Percentiles rank a stretch among this genome's conserved stretches.
Conservation (phyloP, 345 rosid species). For the Punica granatum region DNA sequence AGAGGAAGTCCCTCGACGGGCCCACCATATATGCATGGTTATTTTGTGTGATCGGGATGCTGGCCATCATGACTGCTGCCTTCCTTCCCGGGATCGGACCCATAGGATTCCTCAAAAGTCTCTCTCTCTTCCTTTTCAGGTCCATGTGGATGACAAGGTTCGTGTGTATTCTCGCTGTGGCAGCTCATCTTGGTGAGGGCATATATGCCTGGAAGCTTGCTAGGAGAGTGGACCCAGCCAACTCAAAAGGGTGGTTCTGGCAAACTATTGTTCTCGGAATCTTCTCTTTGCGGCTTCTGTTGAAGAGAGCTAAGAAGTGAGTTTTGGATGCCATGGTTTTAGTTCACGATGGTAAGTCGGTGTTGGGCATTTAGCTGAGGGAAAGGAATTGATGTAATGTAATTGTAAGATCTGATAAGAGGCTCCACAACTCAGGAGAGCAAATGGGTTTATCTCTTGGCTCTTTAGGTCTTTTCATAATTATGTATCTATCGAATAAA, state of each 20-base stretch:
- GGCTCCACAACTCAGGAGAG: not conserved
- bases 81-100: constrained; percentile 70
- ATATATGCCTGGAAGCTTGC: constrained; percentile 57
- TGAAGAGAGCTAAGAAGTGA: constrained; percentile 47
- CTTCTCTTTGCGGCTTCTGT: constrained; percentile 51
- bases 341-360: not conserved
- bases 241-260: constrained; percentile 85
- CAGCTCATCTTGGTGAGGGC: constrained; percentile 47
- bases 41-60: constrained; percentile 43
- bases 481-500: not conserved
- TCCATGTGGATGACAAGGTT: constrained; percentile 36
- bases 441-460: not conserved
- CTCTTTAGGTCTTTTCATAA: not conserved
- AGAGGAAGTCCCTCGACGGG: constrained; percentile 58
- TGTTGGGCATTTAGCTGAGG: not conserved
- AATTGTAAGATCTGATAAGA: not conserved
- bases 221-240: constrained; percentile 55
- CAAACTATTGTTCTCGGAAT: constrained; percentile 64
- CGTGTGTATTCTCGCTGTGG: constrained; percentile 28
- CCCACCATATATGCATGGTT: constrained; percentile 59
- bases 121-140: constrained; percentile 46
- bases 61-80: constrained; percentile 33
- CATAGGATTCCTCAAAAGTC: constrained; percentile 39
- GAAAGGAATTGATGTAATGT: not conserved
- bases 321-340: not conserved